Conservation (phyloP, 2,329 filamentous ascomycete species). For the Aspergillus jensenii region DNA sequence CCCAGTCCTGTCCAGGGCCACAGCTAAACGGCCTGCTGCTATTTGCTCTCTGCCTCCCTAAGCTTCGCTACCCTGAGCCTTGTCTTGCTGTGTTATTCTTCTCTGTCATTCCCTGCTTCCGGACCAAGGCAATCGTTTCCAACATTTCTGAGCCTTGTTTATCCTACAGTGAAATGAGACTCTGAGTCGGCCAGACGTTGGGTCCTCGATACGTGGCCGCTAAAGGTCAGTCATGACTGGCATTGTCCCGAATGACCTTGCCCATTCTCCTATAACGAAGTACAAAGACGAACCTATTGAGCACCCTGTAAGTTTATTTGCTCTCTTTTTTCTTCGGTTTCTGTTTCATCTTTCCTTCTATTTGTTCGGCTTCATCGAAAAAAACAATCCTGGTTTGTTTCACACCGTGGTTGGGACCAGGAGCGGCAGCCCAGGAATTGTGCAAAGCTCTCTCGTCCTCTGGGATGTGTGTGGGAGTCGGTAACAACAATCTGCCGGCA, state of each 20-base stretch:
- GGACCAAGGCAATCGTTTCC: constrained; percentile 16
- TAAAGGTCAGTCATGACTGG: constrained; percentile 39
- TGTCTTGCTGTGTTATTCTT: constrained; percentile 20
- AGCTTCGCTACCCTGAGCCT: constrained; percentile 25
- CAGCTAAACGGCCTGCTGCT: constrained; percentile 27
- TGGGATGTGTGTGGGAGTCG: not conserved
- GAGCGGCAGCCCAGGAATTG: constrained; percentile 8
- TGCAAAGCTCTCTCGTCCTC: not conserved
- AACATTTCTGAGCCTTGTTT: constrained; percentile 8
- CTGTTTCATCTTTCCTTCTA: not conserved
- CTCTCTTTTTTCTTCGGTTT: constrained; percentile 6
- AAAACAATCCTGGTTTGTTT: constrained; percentile 17
- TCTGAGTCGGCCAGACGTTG: constrained; percentile 1
- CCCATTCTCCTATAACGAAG: constrained; percentile 36
- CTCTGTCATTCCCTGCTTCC: constrained; percentile 18
- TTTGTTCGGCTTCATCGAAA: constrained; percentile 10
- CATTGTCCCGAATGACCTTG: constrained; percentile 45
- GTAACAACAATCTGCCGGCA: not conserved
- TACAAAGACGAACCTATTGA: constrained; percentile 51
- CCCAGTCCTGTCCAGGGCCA: constrained; percentile 22
- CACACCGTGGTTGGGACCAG: constrained; percentile 8
- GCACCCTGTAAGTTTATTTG: constrained; percentile 45
- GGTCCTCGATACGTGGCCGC: constrained; percentile 21
- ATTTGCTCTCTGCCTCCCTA: constrained; percentile 22
- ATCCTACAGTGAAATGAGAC: constrained; percentile 3